Evolutionary conservation across 2,329 filamentous ascomycete genomes (phyloP), one percentile per base, ranked within the genome.

Genomic region (Hymenoscyphus scutula): DNA sequence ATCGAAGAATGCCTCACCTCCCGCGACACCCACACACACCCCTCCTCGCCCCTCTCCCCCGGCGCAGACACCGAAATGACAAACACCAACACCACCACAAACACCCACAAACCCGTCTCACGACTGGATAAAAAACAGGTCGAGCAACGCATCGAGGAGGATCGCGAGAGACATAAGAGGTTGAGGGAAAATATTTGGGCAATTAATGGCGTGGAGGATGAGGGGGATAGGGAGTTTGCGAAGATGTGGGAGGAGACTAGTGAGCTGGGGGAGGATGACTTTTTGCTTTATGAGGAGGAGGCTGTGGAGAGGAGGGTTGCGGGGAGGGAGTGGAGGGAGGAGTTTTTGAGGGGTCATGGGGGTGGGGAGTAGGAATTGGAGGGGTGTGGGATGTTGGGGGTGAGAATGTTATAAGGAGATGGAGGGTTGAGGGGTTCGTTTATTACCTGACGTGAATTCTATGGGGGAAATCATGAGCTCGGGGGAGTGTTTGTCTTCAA

Each of bases 71-170:
- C 67, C 62, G 60, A 60, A 64, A 70, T 62, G 71, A 66, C 6
- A 64, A 64, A 38, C 60, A 67, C 68, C 45, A 38, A n/a, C n/a
- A n/a, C n/a, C n/a, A n/a, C n/a, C n/a, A n/a, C n/a, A n/a, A n/a
- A n/a, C n/a, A n/a, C n/a, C n/a, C n/a, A n/a, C n/a, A n/a, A n/a
- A n/a, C n/a, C n/a, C n/a, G n/a, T n/a, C n/a, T n/a, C n/a, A n/a
- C n/a, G n/a, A 58, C 75, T 95, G 58, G 91, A 97, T 72, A 95
- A 94, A 77, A 84, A 89, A 61, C 91, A 97, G 77, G 90, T 97
- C 59, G 93, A 98, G 77, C 93, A 98, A 79, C 83, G 95, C 48
- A 97, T 99, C 66, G 96, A 99, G 71, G 96, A 99, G 77, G 95
- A 99, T 76, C 82, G 95, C 3, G 95, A 99, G 76, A 82, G 95